Evolutionary conservation across 1,139 yeast genomes (phyloP).

Genomic region (Kodamaea arcana): DNA sequence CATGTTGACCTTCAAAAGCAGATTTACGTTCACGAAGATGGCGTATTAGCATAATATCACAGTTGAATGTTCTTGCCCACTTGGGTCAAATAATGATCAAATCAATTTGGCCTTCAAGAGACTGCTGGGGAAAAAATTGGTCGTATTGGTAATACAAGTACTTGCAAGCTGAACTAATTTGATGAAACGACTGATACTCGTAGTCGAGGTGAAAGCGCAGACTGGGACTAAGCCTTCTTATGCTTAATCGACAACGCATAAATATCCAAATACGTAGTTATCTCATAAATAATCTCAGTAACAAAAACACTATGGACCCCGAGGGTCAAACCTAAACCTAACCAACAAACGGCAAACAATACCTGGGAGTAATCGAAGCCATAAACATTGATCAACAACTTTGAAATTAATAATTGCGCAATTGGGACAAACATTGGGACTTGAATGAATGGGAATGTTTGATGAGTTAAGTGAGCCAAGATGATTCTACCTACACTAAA

Average conservation of each 20-base stretch:
- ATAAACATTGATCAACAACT: conserved; percentile 34
- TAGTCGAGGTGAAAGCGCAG: too few relatives aligned
- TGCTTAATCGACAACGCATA: conserved; percentile 84
- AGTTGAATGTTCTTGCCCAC: too few relatives aligned
- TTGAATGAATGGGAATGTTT: conserved; percentile 68
- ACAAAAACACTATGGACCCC: conserved; percentile 81
- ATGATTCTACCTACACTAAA: conserved; percentile 87
- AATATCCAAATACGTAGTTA: conserved; percentile 79
- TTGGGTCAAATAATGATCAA: too few relatives aligned
- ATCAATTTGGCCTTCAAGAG: too few relatives aligned
- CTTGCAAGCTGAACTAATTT: neutral
- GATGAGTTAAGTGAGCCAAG: conserved; percentile 79
- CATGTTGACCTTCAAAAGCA: too few relatives aligned
- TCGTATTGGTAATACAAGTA: neutral
- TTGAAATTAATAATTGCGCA: conserved; percentile 46
- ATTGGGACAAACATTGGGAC: conserved; percentile 68
- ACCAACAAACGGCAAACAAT: conserved; percentile 54
- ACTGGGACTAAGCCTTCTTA: conserved; percentile 54
- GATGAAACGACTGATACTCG: too few relatives aligned
- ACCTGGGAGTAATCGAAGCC: conserved; percentile 37
- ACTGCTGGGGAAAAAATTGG: neutral
- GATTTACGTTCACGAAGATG: too few relatives aligned
- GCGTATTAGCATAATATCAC: too few relatives aligned
- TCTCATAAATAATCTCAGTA: conserved; percentile 76
- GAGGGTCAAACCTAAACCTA: conserved; percentile 69